Evolutionary conservation across 1,139 yeast genomes (phyloP), one percentile per base, ranked within the genome.

Genomic region (Suhomyces anneliseae): DNA sequence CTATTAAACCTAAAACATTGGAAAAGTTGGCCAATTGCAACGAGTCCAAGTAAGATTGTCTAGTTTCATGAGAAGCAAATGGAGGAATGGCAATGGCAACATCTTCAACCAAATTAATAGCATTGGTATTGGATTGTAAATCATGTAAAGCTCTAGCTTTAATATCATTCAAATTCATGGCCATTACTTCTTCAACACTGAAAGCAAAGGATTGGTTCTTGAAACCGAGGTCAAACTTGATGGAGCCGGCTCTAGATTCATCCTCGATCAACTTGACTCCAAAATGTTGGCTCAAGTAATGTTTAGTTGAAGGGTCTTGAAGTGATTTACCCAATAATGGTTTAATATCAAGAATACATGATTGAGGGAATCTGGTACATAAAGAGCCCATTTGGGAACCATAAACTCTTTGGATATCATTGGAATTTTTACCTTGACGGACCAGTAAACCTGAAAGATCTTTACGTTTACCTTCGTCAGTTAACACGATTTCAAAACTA

Each of bases 401-500:
- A 62, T 85, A 92, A 1, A 82, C 70, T 54, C 98, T 77, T 60
- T 87, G 95, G 24, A 86, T 56, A 34, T 78, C 85, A 36, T 68
- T 68, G 34, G 69, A 62, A 26, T 36, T 19, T 6, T 58, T 55
- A 2, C 70, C 72, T 7, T 58, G 48, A 54, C 87, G 80, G 52
- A 92, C 76, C 1, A 88, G 84, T 29, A 93, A 59, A 0, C 95
- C 97, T 2, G 92, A 79, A 10, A 83, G 73, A 59, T 93, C 98
- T 64, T 93, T 93, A 50, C 99, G 78, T 65, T 90, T 90, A 7
- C 97, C 88, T 60, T 93, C 98, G 37, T 89, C 86, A 5, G 97
- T 89, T 50, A 93, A 71, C 10, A 93, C 86, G 42, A 93, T 79
- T 60, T 93, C 99, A 62, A 90, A 85, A 15, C 92, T 87, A 31